Percentiles rank a stretch among this genome's conserved stretches.
These are phyloP conservation scores for Corchorus capsularis DNA, from an alignment of 345 rosid species.

Conservation along the genomic window DNA sequence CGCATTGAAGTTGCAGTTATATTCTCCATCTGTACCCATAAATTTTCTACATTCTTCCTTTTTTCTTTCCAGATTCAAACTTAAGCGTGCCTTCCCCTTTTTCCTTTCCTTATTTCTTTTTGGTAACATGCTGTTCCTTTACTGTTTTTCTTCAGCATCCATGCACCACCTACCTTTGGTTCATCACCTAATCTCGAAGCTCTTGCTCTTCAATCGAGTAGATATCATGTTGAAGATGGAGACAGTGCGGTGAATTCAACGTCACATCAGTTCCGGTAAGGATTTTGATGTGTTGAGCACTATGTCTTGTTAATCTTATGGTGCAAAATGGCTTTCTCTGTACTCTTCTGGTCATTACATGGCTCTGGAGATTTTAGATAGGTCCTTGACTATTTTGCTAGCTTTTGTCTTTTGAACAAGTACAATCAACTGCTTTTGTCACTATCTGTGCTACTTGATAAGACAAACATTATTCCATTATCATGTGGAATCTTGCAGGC, in stretches of 20 bases:
- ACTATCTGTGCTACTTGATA: slow-evolving; percentile 2
- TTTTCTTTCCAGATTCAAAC: slow-evolving; percentile 7
- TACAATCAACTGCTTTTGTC: not conserved
- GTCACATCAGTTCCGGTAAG: slow-evolving; percentile 39
- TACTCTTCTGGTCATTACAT: not conserved
- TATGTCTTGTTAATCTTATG: slow-evolving; percentile 7
- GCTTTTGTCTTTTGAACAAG: not conserved
- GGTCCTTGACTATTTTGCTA: not conserved
- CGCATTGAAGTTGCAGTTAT: slow-evolving; percentile 6
- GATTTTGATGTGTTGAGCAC: slow-evolving; percentile 8
- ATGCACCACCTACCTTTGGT: slow-evolving; percentile 97
- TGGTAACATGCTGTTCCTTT: slow-evolving; percentile 24
- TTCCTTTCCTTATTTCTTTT: no score
- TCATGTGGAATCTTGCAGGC: slow-evolving; percentile 54
- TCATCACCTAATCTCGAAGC: slow-evolving; percentile 80
- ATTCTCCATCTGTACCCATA: slow-evolving; percentile 11
- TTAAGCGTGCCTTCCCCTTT: slow-evolving; percentile 10
- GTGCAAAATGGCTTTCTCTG: not conserved
- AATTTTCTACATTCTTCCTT: not conserved
- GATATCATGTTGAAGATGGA: slow-evolving; percentile 57
- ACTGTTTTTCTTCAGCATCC: slow-evolving; percentile 44
- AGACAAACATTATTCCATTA: not conserved
- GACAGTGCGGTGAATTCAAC: slow-evolving; percentile 56
- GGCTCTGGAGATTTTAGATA: not conserved
- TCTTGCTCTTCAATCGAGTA: slow-evolving; percentile 47